A percentile compares a stretch with the other conserved stretches of the same genome.
These are phyloP conservation scores for Rubia yunnanensis DNA, from an alignment of 257 asterid species.

Conservation along the genomic window DNA sequence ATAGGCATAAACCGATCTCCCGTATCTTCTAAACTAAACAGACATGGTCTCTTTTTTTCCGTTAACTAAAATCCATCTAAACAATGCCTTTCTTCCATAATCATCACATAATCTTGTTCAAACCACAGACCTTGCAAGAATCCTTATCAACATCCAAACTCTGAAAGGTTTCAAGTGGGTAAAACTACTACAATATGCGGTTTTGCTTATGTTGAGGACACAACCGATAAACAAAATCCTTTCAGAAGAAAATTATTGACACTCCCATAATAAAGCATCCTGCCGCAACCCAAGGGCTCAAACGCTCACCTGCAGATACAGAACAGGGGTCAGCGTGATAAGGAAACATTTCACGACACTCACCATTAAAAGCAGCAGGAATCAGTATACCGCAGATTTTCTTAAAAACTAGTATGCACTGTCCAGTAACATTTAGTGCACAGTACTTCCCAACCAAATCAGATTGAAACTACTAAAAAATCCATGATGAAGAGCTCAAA, in stretches of 20 bases:
- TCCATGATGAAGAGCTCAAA: not conserved
- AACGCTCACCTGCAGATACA: constrained; percentile 56
- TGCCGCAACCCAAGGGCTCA: constrained; percentile 88
- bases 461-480: not conserved
- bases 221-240: not conserved
- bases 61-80: too few relatives aligned
- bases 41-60: too few relatives aligned
- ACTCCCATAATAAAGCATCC: constrained; percentile 85
- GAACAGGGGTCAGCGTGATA: not conserved
- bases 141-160: not conserved
- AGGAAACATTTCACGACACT: not conserved
- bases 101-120: not conserved
- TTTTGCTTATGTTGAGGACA: not conserved
- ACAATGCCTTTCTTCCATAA: not conserved
- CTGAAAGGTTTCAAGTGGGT: not conserved
- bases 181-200: not conserved
- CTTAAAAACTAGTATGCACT: not conserved
- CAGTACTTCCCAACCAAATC: not conserved
- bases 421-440: not conserved
- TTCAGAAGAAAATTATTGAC: constrained; percentile 72
- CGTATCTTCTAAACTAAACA: too few relatives aligned
- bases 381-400: not conserved
- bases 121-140: not conserved
- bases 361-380: not conserved
- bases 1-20: too few relatives aligned